Conservation (phyloP, 179 eudicot genomes). For the Camellia oleifera region DNA sequence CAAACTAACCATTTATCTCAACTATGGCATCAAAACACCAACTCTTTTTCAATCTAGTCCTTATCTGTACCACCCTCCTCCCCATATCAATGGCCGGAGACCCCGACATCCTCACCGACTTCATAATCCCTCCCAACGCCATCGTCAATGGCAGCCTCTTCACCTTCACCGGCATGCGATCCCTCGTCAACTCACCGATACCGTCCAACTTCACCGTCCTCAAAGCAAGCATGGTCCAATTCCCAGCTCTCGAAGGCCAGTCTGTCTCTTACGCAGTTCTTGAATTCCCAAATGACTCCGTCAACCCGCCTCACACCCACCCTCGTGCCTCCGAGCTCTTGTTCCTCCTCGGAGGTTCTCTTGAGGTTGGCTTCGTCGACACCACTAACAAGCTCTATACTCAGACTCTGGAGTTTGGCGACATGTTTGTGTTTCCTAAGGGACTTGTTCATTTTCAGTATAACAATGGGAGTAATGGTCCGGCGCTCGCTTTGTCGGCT, state of each 20-base stretch:
- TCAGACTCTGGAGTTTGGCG: no score
- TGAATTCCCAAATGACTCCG: background rate
- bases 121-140: background rate
- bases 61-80: background rate
- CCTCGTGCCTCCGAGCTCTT: slow-evolving; percentile 11
- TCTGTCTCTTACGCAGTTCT: background rate
- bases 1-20: no score
- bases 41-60: no score
- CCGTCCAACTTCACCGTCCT: background rate
- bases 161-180: slow-evolving; percentile 2
- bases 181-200: background rate
- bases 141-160: background rate
- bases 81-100: background rate
- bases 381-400: no score
- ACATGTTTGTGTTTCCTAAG: no score
- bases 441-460: no score
- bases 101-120: background rate
- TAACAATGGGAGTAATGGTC: no score
- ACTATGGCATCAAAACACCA: no score
- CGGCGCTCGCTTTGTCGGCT: no score
- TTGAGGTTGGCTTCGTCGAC: background rate
- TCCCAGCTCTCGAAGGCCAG: background rate
- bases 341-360: background rate
- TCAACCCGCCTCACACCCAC: no score
- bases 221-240: slow-evolving; percentile 1